Percentiles rank a stretch among this genome's conserved stretches.
phyloP scores from a whole-genome alignment of 2,329 filamentous ascomycete species.

The Lasiodiplodia sp. region DNA sequence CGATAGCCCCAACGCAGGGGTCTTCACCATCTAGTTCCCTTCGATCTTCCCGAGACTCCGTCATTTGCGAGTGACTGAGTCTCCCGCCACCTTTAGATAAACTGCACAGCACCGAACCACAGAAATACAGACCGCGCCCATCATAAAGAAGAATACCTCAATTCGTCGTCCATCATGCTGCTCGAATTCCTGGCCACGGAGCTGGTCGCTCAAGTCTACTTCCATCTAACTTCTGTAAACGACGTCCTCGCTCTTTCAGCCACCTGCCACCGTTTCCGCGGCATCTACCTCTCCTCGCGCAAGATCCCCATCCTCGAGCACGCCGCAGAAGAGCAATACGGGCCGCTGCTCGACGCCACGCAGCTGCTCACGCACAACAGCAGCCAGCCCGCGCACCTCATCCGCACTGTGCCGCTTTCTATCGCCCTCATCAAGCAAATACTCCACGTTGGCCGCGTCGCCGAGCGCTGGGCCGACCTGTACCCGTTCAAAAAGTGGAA shows the following conservation, averaged over 20 bases:
- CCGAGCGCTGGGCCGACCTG: slow-evolving; percentile 66
- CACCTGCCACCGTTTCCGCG: slow-evolving; percentile 62
- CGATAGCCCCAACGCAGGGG: slow-evolving; percentile 64
- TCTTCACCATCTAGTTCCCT: slow-evolving; percentile 50
- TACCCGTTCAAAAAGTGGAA: slow-evolving; percentile 71
- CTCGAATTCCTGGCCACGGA: slow-evolving; percentile 65
- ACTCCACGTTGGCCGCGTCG: slow-evolving; percentile 61
- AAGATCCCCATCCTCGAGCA: slow-evolving; percentile 62
- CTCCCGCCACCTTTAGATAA: slow-evolving; percentile 24
- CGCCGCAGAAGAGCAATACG: slow-evolving; percentile 63
- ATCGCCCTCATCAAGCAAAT: slow-evolving; percentile 64
- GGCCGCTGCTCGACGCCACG: slow-evolving; percentile 64
- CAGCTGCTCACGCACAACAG: slow-evolving; percentile 68
- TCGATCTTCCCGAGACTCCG: slow-evolving; percentile 32
- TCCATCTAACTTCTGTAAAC: slow-evolving; percentile 59
- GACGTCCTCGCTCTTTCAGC: slow-evolving; percentile 63
- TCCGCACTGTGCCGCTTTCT: slow-evolving; percentile 61
- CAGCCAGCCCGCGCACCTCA: slow-evolving; percentile 64
- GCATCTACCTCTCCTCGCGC: slow-evolving; percentile 61
- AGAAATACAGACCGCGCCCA: slow-evolving; percentile 13
- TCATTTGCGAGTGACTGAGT: slow-evolving; percentile 6
- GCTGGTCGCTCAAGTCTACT: slow-evolving; percentile 64
- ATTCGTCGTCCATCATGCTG: slow-evolving; percentile 54
- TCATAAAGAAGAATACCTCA: background rate
- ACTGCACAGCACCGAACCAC: slow-evolving; percentile 11